phyloP scores from a whole-genome alignment of 176 grass and related monocot species.

The Eleusine indica region DNA sequence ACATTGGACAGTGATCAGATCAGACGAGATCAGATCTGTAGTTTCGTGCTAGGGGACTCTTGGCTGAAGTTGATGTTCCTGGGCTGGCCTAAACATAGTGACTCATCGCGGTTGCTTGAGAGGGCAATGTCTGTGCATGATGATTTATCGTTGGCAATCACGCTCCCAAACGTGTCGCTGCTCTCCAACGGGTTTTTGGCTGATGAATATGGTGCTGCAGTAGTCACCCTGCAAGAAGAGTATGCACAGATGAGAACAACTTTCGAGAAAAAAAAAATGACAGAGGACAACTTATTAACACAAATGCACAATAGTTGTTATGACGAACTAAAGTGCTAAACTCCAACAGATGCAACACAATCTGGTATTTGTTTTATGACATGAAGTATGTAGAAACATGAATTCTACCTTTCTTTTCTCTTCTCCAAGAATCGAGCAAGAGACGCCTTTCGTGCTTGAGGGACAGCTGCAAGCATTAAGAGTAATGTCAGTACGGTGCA shows the following conservation, averaged over 20 bases:
- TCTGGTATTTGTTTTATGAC: neutral
- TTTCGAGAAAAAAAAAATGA: neutral
- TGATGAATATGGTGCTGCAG: slow-evolving; percentile 55
- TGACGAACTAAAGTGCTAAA: neutral
- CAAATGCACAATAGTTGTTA: slow-evolving; percentile 1
- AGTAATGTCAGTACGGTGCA: slow-evolving; percentile 5
- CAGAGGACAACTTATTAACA: neutral
- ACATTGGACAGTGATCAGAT: slow-evolving; percentile 30
- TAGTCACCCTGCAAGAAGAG: slow-evolving; percentile 62
- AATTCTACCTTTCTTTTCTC: slow-evolving; percentile 82
- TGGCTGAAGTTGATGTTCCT: slow-evolving; percentile 60
- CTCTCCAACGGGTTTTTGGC: slow-evolving; percentile 56
- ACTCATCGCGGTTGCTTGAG: slow-evolving; percentile 63
- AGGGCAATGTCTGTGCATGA: slow-evolving; percentile 57
- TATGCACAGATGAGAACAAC: slow-evolving; percentile 1
- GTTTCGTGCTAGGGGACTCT: slow-evolving; percentile 58
- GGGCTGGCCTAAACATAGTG: slow-evolving; percentile 53
- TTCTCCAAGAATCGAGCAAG: slow-evolving; percentile 88
- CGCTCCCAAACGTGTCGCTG: slow-evolving; percentile 53
- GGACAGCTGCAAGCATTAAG: slow-evolving; percentile 67
- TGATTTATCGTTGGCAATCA: slow-evolving; percentile 53
- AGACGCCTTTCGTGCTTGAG: slow-evolving; percentile 92
- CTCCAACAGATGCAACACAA: neutral
- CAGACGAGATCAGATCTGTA: slow-evolving; percentile 44
- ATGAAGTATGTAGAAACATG: neutral